Evolutionary conservation across 176 grass and related monocot genomes (phyloP).

Genomic region (Avena atlantica): DNA sequence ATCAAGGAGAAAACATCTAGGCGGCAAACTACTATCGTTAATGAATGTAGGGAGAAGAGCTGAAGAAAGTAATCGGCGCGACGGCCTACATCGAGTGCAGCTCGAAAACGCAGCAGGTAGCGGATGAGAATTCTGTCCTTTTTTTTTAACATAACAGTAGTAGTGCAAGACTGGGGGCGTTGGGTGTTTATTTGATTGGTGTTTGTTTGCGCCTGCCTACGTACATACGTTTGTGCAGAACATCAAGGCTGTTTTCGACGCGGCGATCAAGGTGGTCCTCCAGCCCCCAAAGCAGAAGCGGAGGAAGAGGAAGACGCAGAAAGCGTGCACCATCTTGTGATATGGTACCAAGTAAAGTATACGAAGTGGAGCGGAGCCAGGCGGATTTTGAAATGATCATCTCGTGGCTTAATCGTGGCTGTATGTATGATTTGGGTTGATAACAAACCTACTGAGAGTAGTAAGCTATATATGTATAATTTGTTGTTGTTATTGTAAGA

Average conservation of each 20-base stretch:
- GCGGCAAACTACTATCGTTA: neutral
- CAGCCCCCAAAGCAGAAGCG: conserved; percentile 82
- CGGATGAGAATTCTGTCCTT: neutral
- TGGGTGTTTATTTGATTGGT: conserved; percentile 36
- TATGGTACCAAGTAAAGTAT: neutral
- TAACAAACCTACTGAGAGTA: no score
- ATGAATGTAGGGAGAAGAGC: conserved; percentile 68
- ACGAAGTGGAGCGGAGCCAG: no score
- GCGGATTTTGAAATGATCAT: no score
- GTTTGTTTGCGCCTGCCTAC: conserved; percentile 4
- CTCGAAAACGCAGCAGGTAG: conserved; percentile 84
- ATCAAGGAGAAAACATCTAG: neutral
- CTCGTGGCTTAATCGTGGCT: no score
- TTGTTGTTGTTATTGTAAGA: no score
- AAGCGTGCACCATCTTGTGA: conserved; percentile 73
- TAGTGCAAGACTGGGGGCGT: neutral
- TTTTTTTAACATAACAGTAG: neutral
- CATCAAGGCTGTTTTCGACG: conserved; percentile 80
- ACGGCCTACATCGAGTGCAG: conserved; percentile 75
- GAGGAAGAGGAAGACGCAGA: conserved; percentile 68
- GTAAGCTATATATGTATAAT: no score
- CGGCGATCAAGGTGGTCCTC: conserved; percentile 83
- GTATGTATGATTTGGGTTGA: no score
- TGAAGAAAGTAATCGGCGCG: conserved; percentile 75
- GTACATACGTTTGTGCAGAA: conserved; percentile 43